phyloP scores from a whole-genome alignment of 1,284 basidiomycete genomes.

The Melampsora larici-populina region DNA sequence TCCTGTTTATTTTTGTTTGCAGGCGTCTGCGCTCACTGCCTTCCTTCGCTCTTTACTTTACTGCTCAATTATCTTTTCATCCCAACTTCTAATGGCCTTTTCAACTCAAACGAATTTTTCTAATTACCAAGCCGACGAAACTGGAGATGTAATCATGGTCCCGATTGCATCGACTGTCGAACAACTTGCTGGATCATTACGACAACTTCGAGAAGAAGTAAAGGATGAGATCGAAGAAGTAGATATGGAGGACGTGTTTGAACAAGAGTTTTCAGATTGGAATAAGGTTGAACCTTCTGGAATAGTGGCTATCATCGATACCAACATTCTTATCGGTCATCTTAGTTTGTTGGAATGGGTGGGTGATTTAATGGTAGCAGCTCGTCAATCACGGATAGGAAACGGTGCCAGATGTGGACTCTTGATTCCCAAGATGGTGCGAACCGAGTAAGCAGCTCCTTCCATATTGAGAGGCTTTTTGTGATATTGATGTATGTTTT shows the following conservation, averaged over 20 bases:
- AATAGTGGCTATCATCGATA: slow-evolving; percentile 11
- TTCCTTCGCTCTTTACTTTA: too few species aligned
- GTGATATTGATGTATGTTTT: too few species aligned
- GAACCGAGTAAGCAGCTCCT: slow-evolving; percentile 15
- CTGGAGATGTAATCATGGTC: slow-evolving; percentile 17
- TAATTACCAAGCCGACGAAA: too few species aligned
- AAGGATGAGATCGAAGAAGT: slow-evolving; percentile 6
- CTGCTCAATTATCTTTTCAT: too few species aligned
- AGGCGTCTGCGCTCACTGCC: too few species aligned
- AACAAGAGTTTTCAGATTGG: slow-evolving; percentile 4
- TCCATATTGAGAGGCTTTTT: neutral
- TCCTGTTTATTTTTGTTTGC: too few species aligned
- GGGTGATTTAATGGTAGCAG: slow-evolving; percentile 19
- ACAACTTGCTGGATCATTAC: slow-evolving; percentile 22
- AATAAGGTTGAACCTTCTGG: too few species aligned
- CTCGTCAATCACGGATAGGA: slow-evolving; percentile 10
- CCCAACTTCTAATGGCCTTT: too few species aligned
- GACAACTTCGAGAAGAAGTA: slow-evolving; percentile 22
- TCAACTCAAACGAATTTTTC: too few species aligned
- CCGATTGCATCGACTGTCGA: slow-evolving; percentile 20
- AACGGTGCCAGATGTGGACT: slow-evolving; percentile 5
- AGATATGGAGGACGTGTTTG: slow-evolving; percentile 21
- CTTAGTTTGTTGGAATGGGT: slow-evolving; percentile 25
- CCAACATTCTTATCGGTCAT: slow-evolving; percentile 30
- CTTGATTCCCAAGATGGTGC: slow-evolving; percentile 27